Evolutionary conservation across 345 rosid genomes (phyloP), one percentile per base, ranked within the genome.

Genomic region (Salix dunnii): DNA sequence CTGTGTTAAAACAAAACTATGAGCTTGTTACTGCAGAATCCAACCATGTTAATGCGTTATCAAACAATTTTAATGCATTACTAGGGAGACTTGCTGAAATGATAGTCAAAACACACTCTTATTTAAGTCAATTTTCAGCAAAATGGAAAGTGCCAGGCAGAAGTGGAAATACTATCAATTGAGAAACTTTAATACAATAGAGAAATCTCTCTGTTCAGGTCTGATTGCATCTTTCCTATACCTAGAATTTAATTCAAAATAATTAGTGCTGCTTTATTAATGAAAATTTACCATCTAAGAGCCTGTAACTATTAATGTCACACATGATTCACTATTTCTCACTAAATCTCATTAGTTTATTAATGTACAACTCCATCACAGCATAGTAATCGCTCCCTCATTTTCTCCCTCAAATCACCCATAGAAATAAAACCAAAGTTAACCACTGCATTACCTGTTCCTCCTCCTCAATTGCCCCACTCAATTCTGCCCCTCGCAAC

Each of bases 381-480:
- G 2, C 40, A 31, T 65, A 65, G 21, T 31, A 65, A 16, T 31
- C 18, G 14, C 68, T 64, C 42, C 20, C 36, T 61, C 66, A 31
- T 10, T 38, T 21, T 40, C 72, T 68, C 48, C 23, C 53, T 28
- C 58, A 70, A 70, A 25, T 27, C 3, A 30, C 74, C 18, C 31
- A 48, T 13, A 66, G 31, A 31, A 66, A 66, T 5, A 36, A 8
- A 30, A 23, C 31, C 68, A 65, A 2, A 65, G 40, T 7, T 36
- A 28, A 16, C 6, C 36, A 36, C 67, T 55, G 11, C 16, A 53
- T 77, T 83, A 92, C 98, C 94, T 96, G 99, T 77, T 96, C 99
- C 82, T 96, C 99, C 89, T 93, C 99, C 85, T 96, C 99, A 76
- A 96, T 96, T n/a, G 98, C 98, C 6, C 99, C 99, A 78, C 99